phyloP scores from a whole-genome alignment of 768 basidiomycete species.

The Tremella fuciformis region DNA sequence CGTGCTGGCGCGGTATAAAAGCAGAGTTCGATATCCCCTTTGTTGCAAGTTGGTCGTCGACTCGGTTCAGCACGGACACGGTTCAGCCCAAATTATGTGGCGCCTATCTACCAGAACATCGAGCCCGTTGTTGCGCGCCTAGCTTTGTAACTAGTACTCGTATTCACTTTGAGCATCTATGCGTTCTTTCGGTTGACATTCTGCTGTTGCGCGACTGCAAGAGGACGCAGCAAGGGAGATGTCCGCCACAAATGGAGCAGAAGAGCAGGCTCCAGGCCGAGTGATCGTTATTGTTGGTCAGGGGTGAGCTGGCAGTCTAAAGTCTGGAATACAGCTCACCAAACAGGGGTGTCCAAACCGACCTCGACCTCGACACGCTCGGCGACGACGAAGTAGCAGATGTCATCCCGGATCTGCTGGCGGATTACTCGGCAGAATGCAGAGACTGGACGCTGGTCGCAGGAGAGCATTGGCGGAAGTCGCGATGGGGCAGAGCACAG shows the following conservation, averaged over 20 bases:
- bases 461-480: conserved; percentile 81
- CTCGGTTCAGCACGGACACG: too few species aligned
- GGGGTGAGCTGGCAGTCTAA: conserved; percentile 23
- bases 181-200: too few species aligned
- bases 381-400: conserved; percentile 69
- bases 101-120: too few species aligned
- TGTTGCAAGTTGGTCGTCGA: too few species aligned
- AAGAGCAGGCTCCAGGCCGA: conserved; percentile 10
- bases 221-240: too few species aligned
- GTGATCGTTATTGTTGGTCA: conserved; percentile 35
- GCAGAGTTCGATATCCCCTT: too few species aligned
- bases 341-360: conserved; percentile 50
- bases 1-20: too few species aligned
- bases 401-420: conserved; percentile 56
- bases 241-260: conserved; percentile 7
- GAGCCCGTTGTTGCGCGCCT: too few species aligned
- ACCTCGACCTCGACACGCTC: conserved; percentile 82
- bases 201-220: too few species aligned
- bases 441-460: conserved; percentile 58
- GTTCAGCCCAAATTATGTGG: too few species aligned
- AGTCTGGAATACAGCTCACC: not conserved
- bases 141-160: too few species aligned
- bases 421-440: conserved; percentile 51
- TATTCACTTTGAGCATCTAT: too few species aligned
- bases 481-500: conserved; percentile 71